Evolutionary conservation across 1,284 basidiomycete genomes (phyloP).

Genomic region (Ustilago tritici): DNA sequence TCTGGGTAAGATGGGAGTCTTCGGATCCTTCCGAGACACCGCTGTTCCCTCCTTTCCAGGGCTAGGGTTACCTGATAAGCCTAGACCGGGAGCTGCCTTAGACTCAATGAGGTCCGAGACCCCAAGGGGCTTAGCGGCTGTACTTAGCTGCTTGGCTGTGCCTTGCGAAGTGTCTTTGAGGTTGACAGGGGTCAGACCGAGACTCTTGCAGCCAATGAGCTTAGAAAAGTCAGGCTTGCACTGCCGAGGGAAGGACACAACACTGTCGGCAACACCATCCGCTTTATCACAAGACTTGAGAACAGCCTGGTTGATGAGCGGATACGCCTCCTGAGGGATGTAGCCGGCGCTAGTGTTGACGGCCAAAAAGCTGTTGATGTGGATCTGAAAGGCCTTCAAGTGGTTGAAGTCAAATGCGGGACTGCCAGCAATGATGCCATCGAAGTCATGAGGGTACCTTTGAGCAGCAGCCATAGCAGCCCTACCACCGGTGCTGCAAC

Average conservation of each 20-base stretch:
- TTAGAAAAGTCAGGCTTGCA: slow-evolving; percentile 39
- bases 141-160: not conserved
- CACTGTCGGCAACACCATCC: slow-evolving; percentile 50
- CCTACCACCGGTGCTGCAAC: slow-evolving; percentile 55
- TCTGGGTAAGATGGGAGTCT: slow-evolving; percentile 15
- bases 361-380: slow-evolving; percentile 41
- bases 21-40: not conserved
- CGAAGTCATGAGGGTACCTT: slow-evolving; percentile 46
- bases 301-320: slow-evolving; percentile 38
- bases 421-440: slow-evolving; percentile 51
- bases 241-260: slow-evolving; percentile 33
- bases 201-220: slow-evolving; percentile 29
- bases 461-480: slow-evolving; percentile 46
- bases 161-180: not conserved
- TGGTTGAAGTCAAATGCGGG: slow-evolving; percentile 50
- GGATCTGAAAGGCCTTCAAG: slow-evolving; percentile 51
- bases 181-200: slow-evolving; percentile 9
- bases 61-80: not conserved
- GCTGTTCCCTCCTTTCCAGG: not conserved
- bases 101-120: too few species aligned
- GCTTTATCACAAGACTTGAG: slow-evolving; percentile 38
- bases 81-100: not conserved
- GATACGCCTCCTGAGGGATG: slow-evolving; percentile 29
- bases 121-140: not conserved
- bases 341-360: slow-evolving; percentile 25